Percentiles rank a stretch among this genome's conserved stretches.
These are phyloP conservation scores for Macrocybe sp. DNA, from an alignment of 1,284 basidiomycete species.

Conservation along the genomic window DNA sequence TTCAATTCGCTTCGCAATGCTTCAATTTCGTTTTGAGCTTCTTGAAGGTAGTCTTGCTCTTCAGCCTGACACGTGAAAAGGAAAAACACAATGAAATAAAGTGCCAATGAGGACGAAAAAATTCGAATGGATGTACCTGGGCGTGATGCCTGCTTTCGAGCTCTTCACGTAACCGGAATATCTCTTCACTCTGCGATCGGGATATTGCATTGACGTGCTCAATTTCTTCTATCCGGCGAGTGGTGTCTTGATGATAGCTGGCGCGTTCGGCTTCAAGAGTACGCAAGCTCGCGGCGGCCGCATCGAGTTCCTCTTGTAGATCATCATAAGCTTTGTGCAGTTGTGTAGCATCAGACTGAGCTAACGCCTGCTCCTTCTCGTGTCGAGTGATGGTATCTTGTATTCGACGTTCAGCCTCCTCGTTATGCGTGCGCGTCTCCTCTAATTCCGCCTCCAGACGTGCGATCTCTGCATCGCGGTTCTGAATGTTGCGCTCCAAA, in stretches of 20 bases:
- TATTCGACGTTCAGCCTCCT: slow-evolving; percentile 38
- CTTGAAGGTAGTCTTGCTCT: slow-evolving; percentile 54
- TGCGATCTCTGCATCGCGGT: slow-evolving; percentile 52
- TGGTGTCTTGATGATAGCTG: slow-evolving; percentile 47
- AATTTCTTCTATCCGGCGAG: slow-evolving; percentile 47
- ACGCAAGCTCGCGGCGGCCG: slow-evolving; percentile 42
- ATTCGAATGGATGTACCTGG: slow-evolving; percentile 27
- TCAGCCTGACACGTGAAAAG: slow-evolving; percentile 38
- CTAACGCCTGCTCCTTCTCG: slow-evolving; percentile 46
- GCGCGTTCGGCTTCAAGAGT: slow-evolving; percentile 56
- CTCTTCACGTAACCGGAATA: slow-evolving; percentile 40
- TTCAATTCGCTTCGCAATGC: slow-evolving; percentile 51
- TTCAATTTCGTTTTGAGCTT: slow-evolving; percentile 66
- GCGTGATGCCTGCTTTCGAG: slow-evolving; percentile 41
- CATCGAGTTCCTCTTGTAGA: slow-evolving; percentile 58
- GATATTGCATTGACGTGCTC: slow-evolving; percentile 40
- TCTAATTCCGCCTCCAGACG: slow-evolving; percentile 57
- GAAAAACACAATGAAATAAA: background rate
- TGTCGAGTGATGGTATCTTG: slow-evolving; percentile 35
- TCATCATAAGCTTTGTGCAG: slow-evolving; percentile 58
- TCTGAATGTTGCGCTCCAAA: slow-evolving; percentile 48
- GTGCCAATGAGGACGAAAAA: background rate
- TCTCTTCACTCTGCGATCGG: slow-evolving; percentile 45
- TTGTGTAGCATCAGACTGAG: slow-evolving; percentile 46
- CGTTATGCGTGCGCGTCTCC: slow-evolving; percentile 45